Evolutionary conservation across 208 protist genomes (phyloP), one percentile per base, ranked within the genome.

Genomic region (Strigomonas galati): DNA sequence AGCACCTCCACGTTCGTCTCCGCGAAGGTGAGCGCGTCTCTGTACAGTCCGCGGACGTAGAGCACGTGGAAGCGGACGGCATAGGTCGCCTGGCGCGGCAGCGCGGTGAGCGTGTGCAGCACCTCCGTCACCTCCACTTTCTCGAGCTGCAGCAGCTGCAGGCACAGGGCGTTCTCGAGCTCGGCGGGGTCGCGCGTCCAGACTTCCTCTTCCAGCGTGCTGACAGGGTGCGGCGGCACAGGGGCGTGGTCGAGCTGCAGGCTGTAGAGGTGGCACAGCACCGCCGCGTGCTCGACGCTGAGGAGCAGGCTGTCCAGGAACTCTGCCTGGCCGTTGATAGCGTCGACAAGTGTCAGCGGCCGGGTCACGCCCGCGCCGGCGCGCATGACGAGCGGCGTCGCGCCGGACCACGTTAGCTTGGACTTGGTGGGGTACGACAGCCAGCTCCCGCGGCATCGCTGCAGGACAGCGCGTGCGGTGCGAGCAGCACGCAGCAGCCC

Each of bases 221-320:
- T 58, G 55, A 81, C 74, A 27, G 58, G 55, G 51, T 70, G 53
- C 35, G 24, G 44, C 12, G 32, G 21, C 35, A 10, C 35, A 10
- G 35, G 7, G 17, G 44, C 71, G 53, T 31, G 43, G 32, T 80
- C 62, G 43, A 77, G 69, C 31, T 84, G 52, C 58, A 88, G 69
- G 2, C 78, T 62, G 53, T 86, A 86, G 17, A 93, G 70, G 78
- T 78, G 84, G 28, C 74, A 80, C 12, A 87, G 70, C 9, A 68
- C 78, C 37, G 69, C 62, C 2, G 79, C 81, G 44, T 82, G 51
- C 32, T 40, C 52, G n/a, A 81, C 62, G 12, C 71, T 71, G 9
- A 62, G 57, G n/a, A 90, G 69, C n/a, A 87, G 30, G 43, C 62
- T 71, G 44, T 62, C 27, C 31, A 93, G 69, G 19, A 85, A 64